Conservation (phyloP, 164 flowering plant species). For the Stephania yunnanensis region DNA sequence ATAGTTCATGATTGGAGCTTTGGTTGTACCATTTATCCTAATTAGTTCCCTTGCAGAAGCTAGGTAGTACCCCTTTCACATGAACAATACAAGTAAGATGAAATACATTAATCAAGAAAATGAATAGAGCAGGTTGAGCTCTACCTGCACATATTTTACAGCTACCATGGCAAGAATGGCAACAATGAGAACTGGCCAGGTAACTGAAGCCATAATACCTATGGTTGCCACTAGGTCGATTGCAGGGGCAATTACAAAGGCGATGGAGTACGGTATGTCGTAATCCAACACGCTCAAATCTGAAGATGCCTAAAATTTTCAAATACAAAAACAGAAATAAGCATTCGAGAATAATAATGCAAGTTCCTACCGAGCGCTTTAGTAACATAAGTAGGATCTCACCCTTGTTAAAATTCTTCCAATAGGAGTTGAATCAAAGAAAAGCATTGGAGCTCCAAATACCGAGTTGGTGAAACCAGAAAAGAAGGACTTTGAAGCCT, state of each 20-base stretch:
- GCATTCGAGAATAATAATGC: background rate
- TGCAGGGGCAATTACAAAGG: slow-evolving; percentile 35
- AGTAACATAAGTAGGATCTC: slow-evolving; percentile 17
- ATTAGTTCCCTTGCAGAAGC: slow-evolving; percentile 69
- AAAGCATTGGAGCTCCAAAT: slow-evolving; percentile 85
- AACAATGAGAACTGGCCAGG: slow-evolving; percentile 84
- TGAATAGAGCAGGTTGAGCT: background rate
- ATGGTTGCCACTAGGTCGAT: slow-evolving; percentile 39
- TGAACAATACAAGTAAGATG: background rate
- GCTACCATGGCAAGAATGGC: slow-evolving; percentile 40
- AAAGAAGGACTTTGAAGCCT: slow-evolving; percentile 72
- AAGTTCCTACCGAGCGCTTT: background rate
- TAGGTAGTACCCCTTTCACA: slow-evolving; percentile 52
- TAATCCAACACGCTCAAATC: slow-evolving; percentile 68
- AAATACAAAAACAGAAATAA: background rate
- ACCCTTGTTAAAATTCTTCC: slow-evolving; percentile 85
- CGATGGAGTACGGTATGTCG: slow-evolving; percentile 55
- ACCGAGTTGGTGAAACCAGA: slow-evolving; percentile 50
- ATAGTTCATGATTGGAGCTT: slow-evolving; percentile 81
- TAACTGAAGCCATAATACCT: slow-evolving; percentile 60
- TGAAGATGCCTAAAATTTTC: slow-evolving; percentile 66
- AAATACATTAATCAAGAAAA: background rate
- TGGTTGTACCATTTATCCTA: slow-evolving; percentile 82
- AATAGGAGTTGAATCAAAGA: slow-evolving; percentile 86
- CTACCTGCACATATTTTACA: slow-evolving; percentile 61